phyloP scores from a whole-genome alignment of 1,284 basidiomycete genomes.

The Austroboletus sp. region DNA sequence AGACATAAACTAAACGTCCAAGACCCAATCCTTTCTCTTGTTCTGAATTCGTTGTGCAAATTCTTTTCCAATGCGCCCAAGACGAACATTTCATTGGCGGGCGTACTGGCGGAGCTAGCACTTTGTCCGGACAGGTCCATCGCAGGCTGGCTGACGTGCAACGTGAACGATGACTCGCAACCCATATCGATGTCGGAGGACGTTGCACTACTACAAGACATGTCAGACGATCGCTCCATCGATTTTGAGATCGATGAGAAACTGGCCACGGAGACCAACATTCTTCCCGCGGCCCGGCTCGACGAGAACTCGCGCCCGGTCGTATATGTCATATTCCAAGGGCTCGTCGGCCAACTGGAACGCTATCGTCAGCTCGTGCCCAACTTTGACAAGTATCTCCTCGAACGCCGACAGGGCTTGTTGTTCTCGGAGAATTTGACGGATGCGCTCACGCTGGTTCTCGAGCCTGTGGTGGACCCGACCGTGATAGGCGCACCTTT shows the following conservation, averaged over 20 bases:
- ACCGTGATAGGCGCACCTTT: conserved; percentile 19
- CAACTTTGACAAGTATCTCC: conserved; percentile 78
- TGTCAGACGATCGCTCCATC: conserved; percentile 69
- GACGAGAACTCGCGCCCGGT: conserved; percentile 70
- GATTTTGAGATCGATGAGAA: conserved; percentile 66
- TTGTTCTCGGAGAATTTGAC: conserved; percentile 89
- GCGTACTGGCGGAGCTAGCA: conserved; percentile 70
- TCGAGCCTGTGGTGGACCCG: conserved; percentile 53
- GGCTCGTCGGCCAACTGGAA: conserved; percentile 72
- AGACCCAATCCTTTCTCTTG: conserved; percentile 67
- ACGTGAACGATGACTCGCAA: conserved; percentile 36
- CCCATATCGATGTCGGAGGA: conserved; percentile 21
- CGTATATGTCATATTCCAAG: conserved; percentile 71
- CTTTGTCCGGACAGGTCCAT: conserved; percentile 80
- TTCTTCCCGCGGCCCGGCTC: conserved; percentile 58
- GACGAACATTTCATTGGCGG: conserved; percentile 83
- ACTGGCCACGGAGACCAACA: conserved; percentile 51
- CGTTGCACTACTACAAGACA: conserved; percentile 27
- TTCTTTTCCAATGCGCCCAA: conserved; percentile 86
- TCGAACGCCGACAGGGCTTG: conserved; percentile 82
- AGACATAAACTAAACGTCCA: conserved; percentile 74
- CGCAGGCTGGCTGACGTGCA: conserved; percentile 80
- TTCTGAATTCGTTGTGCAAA: conserved; percentile 64
- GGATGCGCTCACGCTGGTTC: conserved; percentile 73
- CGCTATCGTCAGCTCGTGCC: conserved; percentile 68